Evolutionary conservation across 352 stramenopile species (phyloP).

Genomic region (Peronospora destructor): DNA sequence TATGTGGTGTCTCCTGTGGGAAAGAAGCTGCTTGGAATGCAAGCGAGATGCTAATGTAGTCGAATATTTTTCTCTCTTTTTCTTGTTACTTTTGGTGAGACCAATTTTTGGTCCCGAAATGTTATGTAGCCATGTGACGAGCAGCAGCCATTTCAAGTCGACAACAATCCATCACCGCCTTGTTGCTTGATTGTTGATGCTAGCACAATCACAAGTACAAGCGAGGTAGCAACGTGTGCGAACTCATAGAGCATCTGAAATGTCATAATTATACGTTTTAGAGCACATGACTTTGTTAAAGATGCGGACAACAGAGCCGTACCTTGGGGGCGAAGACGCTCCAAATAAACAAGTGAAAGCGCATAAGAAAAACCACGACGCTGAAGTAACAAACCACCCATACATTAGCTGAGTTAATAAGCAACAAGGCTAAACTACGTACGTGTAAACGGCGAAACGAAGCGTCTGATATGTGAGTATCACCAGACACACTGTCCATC

Average conservation of each 20-base stretch:
- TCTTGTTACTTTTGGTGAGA: slow-evolving; percentile 10
- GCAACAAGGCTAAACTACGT: slow-evolving; percentile 14
- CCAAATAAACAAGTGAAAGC: slow-evolving; percentile 89
- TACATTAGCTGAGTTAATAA: slow-evolving; percentile 6
- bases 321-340: slow-evolving; percentile 88
- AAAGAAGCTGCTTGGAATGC: slow-evolving; percentile 29
- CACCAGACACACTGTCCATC: slow-evolving; percentile 16
- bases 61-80: slow-evolving; percentile 37
- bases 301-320: not conserved
- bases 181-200: slow-evolving; percentile 1
- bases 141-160: slow-evolving; percentile 1
- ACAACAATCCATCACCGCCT: not conserved
- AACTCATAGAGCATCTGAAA: slow-evolving; percentile 76
- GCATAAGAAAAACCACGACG: slow-evolving; percentile 81
- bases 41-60: slow-evolving; percentile 34
- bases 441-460: slow-evolving; percentile 65
- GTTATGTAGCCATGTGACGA: slow-evolving; percentile 14
- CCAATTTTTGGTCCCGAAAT: not conserved
- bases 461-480: slow-evolving; percentile 54
- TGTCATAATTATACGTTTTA: slow-evolving; percentile 4
- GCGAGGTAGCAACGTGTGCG: slow-evolving; percentile 36
- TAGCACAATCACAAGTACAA: slow-evolving; percentile 22
- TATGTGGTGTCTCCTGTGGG: slow-evolving; percentile 14
- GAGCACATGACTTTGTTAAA: not conserved
- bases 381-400: slow-evolving; percentile 21